phyloP scores from a whole-genome alignment of 2,329 filamentous ascomycete genomes.

The Colletotrichum sp. region DNA sequence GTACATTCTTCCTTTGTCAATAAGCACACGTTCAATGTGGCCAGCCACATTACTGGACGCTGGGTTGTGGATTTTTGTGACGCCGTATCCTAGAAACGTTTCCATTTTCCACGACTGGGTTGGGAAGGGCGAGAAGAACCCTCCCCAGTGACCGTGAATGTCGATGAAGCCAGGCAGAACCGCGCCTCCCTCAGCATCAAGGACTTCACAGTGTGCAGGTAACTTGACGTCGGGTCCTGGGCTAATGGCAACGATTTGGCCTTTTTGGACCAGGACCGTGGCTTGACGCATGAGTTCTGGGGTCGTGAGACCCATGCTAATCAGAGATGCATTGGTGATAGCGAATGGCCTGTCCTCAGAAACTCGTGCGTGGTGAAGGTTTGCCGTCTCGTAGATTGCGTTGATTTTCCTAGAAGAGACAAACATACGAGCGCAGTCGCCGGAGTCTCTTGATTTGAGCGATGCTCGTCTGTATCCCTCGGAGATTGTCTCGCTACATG shows the following conservation, averaged over 20 bases:
- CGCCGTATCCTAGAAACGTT: not conserved
- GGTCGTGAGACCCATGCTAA: rapidly evolving
- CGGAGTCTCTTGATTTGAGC: not conserved
- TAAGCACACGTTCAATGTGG: not conserved
- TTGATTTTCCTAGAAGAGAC: not conserved
- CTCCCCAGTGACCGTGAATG: not conserved
- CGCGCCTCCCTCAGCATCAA: not conserved
- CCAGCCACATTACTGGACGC: not conserved
- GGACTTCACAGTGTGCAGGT: not conserved
- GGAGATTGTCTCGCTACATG: not conserved
- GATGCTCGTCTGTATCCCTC: not conserved
- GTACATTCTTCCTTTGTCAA: not conserved
- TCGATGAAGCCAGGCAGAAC: not conserved
- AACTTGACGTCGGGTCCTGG: rapidly evolving
- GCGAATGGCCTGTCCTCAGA: not conserved
- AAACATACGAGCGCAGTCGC: not conserved
- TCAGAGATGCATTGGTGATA: not conserved
- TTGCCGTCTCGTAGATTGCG: not conserved
- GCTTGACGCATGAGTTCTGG: not conserved
- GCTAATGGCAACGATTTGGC: not conserved
- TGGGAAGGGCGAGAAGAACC: not conserved
- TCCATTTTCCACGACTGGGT: not conserved
- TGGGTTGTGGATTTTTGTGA: not conserved
- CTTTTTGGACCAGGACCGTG: rapidly evolving
- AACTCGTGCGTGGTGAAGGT: not conserved